Conservation (phyloP, 148 eudicot species). For the Salicornia ramosissima region DNA sequence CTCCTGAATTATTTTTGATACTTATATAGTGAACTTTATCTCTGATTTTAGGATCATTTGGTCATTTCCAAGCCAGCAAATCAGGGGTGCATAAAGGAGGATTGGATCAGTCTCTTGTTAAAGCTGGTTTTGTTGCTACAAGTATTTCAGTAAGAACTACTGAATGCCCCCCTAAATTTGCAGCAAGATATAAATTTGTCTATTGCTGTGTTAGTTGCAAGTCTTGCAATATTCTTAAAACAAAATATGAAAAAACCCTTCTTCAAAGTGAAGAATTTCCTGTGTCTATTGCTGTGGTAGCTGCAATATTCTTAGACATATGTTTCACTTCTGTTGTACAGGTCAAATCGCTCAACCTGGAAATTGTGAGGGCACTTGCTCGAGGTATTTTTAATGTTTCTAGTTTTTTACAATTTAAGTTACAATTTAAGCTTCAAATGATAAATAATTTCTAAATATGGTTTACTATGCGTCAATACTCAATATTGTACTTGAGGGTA, state of each 20-base stretch:
- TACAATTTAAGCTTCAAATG: not conserved
- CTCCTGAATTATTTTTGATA: not conserved
- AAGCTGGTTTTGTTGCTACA: conserved; percentile 97
- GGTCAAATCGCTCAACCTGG: conserved; percentile 89
- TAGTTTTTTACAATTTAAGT: not conserved
- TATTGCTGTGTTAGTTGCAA: not conserved
- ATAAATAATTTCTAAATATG: not conserved
- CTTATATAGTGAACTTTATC: conserved; percentile 6
- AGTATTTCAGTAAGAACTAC: conserved; percentile 79
- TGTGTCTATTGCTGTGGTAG: not conserved
- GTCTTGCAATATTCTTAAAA: too few relatives aligned
- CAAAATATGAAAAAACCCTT: too few relatives aligned
- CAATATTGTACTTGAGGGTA: not conserved
- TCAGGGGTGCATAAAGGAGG: conserved; percentile 98
- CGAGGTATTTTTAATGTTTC: conserved; percentile 48
- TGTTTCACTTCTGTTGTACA: conserved; percentile 26
- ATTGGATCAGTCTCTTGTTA: conserved; percentile 61
- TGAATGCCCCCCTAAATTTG: not conserved
- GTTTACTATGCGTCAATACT: not conserved
- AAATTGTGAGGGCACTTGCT: conserved; percentile 92
- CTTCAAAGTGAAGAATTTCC: too few relatives aligned
- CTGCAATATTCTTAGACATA: conserved; percentile 5
- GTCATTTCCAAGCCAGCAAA: conserved; percentile 98
- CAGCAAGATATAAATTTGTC: not conserved
- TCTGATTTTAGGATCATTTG: conserved; percentile 73